Percentiles rank a stretch among this genome's conserved stretches.
Evolutionary conservation across 2,329 filamentous ascomycete species (phyloP).

Genomic region (Celoporthe dispersa): DNA sequence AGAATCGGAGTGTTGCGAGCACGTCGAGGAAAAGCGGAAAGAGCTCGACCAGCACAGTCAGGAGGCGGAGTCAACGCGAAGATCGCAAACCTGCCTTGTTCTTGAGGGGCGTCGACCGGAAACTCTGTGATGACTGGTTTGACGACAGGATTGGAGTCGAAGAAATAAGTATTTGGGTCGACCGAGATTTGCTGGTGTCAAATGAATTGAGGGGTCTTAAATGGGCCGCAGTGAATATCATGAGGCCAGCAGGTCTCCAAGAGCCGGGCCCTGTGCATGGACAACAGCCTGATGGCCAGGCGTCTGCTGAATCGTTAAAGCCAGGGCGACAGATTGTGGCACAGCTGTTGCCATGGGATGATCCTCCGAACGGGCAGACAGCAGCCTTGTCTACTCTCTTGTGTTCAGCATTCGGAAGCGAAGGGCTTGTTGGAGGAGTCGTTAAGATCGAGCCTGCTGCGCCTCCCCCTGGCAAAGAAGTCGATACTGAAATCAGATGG

Average conservation of each 20-base stretch:
- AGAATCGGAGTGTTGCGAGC: constrained; percentile 79
- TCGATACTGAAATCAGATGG: constrained; percentile 50
- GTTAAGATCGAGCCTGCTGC: constrained; percentile 86
- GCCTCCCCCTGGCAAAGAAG: constrained; percentile 67
- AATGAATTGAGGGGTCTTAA: constrained; percentile 76
- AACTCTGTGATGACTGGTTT: constrained; percentile 75
- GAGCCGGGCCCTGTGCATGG: constrained; percentile 71
- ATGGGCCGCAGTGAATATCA: constrained; percentile 83
- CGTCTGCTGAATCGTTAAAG: constrained; percentile 53
- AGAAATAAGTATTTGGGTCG: constrained; percentile 80
- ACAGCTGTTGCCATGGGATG: constrained; percentile 77
- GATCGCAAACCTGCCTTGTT: constrained; percentile 72
- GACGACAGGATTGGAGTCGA: constrained; percentile 64
- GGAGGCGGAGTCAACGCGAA: constrained; percentile 58
- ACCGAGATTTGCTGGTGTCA: constrained; percentile 73
- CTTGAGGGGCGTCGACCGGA: constrained; percentile 77
- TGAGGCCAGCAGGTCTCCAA: constrained; percentile 79
- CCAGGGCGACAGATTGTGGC: constrained; percentile 74
- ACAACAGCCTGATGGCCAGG: constrained; percentile 69
- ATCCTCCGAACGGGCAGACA: constrained; percentile 81
- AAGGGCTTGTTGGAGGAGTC: constrained; percentile 80
- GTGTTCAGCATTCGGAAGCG: constrained; percentile 72
- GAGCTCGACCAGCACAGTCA: constrained; percentile 72
- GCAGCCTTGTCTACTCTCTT: constrained; percentile 78
- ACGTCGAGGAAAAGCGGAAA: constrained; percentile 79